Conservation (phyloP, 768 basidiomycete species). For the Russula sp. region DNA sequence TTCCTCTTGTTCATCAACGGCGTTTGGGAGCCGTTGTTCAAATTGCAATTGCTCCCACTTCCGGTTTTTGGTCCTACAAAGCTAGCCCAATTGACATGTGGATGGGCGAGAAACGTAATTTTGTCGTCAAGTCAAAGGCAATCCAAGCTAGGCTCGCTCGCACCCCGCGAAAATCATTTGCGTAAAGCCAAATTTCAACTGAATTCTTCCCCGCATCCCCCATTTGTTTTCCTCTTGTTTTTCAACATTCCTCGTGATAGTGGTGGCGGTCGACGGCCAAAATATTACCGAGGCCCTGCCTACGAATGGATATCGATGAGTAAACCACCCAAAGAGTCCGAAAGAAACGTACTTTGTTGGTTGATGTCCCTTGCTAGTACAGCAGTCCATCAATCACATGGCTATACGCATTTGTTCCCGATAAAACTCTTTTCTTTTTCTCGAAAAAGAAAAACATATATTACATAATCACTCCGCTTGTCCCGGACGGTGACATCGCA, state of each 20-base stretch:
- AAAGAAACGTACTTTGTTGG: too few relatives aligned
- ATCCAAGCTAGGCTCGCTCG: too few relatives aligned
- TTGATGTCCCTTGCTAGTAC: too few relatives aligned
- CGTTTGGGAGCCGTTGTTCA: neutral
- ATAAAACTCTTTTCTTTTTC: neutral
- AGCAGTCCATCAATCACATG: neutral
- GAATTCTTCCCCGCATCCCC: neutral
- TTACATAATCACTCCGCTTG: neutral
- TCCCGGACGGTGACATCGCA: neutral
- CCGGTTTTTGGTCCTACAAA: too few relatives aligned
- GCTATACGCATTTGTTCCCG: neutral
- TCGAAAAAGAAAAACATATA: neutral
- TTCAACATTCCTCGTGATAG: neutral
- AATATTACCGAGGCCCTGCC: neutral
- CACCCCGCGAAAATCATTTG: too few relatives aligned
- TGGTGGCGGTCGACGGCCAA: too few relatives aligned
- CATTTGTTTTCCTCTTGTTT: neutral
- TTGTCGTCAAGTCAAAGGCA: neutral
- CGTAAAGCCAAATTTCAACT: neutral
- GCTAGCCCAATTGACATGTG: neutral
- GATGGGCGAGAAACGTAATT: neutral
- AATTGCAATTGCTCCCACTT: too few relatives aligned
- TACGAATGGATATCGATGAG: neutral
- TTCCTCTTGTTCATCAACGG: neutral
- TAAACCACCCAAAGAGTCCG: too few relatives aligned